Evolutionary conservation across 441 rosid genomes (phyloP), one percentile per base, ranked within the genome.

Genomic region (Omphalea diandra): DNA sequence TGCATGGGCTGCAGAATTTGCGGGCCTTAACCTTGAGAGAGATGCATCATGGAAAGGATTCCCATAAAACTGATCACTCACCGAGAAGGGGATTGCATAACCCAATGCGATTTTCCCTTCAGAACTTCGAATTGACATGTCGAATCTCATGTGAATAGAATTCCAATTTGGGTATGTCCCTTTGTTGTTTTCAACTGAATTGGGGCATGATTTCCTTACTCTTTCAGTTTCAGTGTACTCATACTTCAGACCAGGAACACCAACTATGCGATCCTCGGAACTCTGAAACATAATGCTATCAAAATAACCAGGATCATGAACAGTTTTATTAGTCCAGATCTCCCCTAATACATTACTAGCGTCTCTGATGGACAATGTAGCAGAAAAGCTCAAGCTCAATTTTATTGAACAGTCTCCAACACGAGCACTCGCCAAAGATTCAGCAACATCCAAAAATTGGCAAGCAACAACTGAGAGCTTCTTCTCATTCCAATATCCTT

Each of bases 371-470:
- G 82, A 78, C 80, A 75, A 66, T n/a, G 68, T 32, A 27, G 60
- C 69, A 17, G 80, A 79, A 38, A 79, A 77, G 36, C 67, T 27
- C 68, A 81, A 20, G 68, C 65, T 79, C 33, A 79, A 38, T 67
- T 71, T 76, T 20, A 70, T 79, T 4, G 79, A 77, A 72, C 83
- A 83, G 70, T 81, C 83, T 43, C 70, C 85, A 47, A 81, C 56
- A 12, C 36, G 67, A 73, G 84, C 80, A 26, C 27, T 49, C 32
- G 70, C 75, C 70, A 73, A 70, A 14, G 86, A 73, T 40, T 59
- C 73, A 3, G 72, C 33, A 0, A 8, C 14, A 18, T 77, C 71
- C 43, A 73, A 54, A 54, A 82, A 70, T 44, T 66, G 54, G 29
- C 78, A 79, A 31, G 77, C 83, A 26, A 60, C 43, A 38, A 83